These are phyloP conservation scores for Volvariella volvacea DNA, from an alignment of 1,284 basidiomycete genomes.

Conservation along the genomic window DNA sequence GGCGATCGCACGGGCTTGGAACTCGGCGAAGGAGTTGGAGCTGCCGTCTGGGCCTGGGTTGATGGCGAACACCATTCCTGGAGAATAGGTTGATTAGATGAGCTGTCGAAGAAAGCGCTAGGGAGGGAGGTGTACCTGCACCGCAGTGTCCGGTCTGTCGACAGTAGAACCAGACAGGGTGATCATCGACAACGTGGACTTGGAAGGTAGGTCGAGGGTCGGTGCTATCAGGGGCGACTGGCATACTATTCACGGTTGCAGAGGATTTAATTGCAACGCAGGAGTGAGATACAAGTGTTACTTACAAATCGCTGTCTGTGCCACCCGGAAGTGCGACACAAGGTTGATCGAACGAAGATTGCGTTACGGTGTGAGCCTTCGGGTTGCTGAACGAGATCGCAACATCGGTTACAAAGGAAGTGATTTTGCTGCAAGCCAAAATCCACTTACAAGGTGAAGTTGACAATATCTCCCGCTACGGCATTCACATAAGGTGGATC, in stretches of 20 bases:
- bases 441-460: constrained; percentile 32
- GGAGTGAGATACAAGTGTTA: background rate
- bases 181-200: constrained; percentile 20
- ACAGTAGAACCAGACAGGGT: constrained; percentile 36
- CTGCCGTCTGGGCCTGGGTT: constrained; percentile 36
- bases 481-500: constrained; percentile 29
- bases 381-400: constrained; percentile 29
- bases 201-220: constrained; percentile 18
- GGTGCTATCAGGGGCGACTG: constrained; percentile 21
- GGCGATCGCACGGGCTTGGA: constrained; percentile 32
- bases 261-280: background rate
- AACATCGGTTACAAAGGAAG: too few species aligned
- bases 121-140: constrained; percentile 13
- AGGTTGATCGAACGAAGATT: constrained; percentile 35
- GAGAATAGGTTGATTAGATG: constrained; percentile 9
- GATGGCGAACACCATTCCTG: constrained; percentile 49
- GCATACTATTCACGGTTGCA: constrained; percentile 20
- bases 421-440: too few species aligned
- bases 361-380: constrained; percentile 37
- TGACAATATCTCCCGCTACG: constrained; percentile 26
- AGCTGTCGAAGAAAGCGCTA: background rate
- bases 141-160: constrained; percentile 30
- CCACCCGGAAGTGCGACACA: constrained; percentile 27
- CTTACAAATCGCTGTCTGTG: constrained; percentile 35
- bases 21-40: constrained; percentile 37